These are phyloP conservation scores for Gremmenia infestans DNA, from an alignment of 2,329 filamentous ascomycete species.

Conservation along the genomic window DNA sequence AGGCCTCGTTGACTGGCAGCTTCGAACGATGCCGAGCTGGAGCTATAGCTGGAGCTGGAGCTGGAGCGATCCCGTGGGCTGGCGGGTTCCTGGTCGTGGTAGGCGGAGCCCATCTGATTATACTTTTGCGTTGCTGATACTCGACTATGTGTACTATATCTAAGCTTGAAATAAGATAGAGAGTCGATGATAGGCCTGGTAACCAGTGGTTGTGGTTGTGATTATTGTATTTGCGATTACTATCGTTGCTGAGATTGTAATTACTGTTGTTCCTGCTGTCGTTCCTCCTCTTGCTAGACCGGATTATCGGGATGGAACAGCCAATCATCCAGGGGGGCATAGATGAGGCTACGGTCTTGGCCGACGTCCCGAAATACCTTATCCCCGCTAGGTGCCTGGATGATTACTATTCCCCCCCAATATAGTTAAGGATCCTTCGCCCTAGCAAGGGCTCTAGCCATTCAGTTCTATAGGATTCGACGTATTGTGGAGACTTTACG, in stretches of 20 bases:
- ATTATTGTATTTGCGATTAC: background rate
- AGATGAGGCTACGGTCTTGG: background rate
- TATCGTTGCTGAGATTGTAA: background rate
- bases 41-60: background rate
- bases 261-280: too few species aligned
- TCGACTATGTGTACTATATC: background rate
- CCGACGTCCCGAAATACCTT: background rate
- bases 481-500: too few species aligned
- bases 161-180: background rate
- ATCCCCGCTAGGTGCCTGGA: background rate
- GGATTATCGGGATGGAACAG: background rate
- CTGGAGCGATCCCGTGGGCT: background rate
- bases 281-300: background rate
- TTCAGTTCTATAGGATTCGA: too few species aligned
- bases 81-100: background rate
- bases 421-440: too few species aligned
- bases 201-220: background rate
- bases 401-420: too few species aligned
- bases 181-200: background rate
- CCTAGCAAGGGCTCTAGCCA: too few species aligned
- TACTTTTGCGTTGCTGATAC: background rate
- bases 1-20: background rate
- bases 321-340: background rate
- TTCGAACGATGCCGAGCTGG: background rate
- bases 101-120: background rate